phyloP scores from a whole-genome alignment of 2,329 filamentous ascomycete genomes.

The Hypoxylon sp. region DNA sequence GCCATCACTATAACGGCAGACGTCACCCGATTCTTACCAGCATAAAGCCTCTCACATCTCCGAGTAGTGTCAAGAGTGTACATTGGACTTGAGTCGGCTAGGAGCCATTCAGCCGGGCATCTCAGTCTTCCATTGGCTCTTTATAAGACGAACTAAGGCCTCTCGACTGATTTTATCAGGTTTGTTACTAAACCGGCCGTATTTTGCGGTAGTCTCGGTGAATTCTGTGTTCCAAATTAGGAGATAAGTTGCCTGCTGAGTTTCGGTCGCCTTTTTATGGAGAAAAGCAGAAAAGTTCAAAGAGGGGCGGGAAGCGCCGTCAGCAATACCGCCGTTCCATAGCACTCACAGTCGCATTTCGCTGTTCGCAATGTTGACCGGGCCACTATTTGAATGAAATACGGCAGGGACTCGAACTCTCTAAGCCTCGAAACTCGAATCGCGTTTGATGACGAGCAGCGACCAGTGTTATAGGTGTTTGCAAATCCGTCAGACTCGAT shows the following conservation, averaged over 20 bases:
- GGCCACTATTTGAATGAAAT: not conserved
- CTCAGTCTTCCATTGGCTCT: not conserved
- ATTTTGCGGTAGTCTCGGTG: not conserved
- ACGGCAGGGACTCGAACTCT: not conserved
- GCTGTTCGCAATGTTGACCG: not conserved
- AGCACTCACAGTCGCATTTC: not conserved
- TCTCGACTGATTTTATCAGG: not conserved
- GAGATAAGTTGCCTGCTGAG: not conserved
- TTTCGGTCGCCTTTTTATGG: slow-evolving; percentile 3
- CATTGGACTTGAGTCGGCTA: not conserved
- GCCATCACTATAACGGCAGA: not conserved
- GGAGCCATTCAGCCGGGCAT: not conserved
- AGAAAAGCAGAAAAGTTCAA: not conserved
- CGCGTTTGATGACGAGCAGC: slow-evolving; percentile 15
- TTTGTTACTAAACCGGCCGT: not conserved
- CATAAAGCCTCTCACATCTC: not conserved
- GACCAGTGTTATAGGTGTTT: slow-evolving; percentile 8
- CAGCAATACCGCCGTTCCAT: not conserved
- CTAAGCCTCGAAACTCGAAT: slow-evolving; percentile 2
- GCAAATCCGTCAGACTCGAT: slow-evolving; percentile 7
- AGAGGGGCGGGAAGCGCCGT: not conserved
- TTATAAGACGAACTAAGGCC: too few species aligned
- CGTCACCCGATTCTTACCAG: not conserved
- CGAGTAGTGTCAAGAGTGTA: not conserved
- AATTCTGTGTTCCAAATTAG: not conserved